A percentile compares a stretch with the other conserved stretches of the same genome.
phyloP scores from a whole-genome alignment of 805 yeast genomes.

The Metschnikowia santaceciliae region DNA sequence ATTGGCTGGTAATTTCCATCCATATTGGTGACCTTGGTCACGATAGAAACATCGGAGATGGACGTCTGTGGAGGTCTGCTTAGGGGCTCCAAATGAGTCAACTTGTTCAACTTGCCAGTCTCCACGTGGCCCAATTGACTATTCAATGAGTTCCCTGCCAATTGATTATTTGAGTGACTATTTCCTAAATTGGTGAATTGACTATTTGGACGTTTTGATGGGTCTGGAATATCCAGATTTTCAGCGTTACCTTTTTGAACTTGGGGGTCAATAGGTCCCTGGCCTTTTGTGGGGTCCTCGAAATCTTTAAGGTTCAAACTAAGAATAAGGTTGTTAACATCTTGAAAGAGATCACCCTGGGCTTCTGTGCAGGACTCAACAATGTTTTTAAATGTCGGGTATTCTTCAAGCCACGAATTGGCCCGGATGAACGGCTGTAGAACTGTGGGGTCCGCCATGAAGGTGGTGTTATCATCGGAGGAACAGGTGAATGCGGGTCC shows the following conservation, averaged over 20 bases:
- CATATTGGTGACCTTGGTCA: conserved; percentile 20
- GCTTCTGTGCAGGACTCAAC: background rate
- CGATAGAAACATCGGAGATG: conserved; percentile 31
- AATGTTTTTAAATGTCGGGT: background rate
- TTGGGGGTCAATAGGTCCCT: background rate
- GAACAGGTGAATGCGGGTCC: too few relatives aligned
- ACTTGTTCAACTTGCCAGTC: too few relatives aligned
- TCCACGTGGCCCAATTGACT: too few relatives aligned
- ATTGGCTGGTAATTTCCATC: conserved; percentile 2
- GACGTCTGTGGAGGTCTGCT: conserved; percentile 30
- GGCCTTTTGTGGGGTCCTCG: background rate
- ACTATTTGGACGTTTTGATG: too few relatives aligned
- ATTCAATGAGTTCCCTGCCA: background rate
- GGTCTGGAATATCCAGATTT: background rate
- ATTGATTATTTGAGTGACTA: too few relatives aligned
- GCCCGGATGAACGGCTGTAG: background rate
- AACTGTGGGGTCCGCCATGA: background rate
- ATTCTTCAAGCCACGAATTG: conserved; percentile 1
- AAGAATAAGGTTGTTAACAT: background rate
- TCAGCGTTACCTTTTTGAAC: background rate
- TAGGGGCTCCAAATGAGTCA: conserved; percentile 4
- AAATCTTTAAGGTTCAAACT: background rate
- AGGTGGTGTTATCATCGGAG: too few relatives aligned
- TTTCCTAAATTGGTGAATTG: too few relatives aligned
- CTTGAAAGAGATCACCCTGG: background rate